These are phyloP conservation scores for Chaetoscypha palmicola DNA, from an alignment of 2,329 filamentous ascomycete species.

Conservation along the genomic window DNA sequence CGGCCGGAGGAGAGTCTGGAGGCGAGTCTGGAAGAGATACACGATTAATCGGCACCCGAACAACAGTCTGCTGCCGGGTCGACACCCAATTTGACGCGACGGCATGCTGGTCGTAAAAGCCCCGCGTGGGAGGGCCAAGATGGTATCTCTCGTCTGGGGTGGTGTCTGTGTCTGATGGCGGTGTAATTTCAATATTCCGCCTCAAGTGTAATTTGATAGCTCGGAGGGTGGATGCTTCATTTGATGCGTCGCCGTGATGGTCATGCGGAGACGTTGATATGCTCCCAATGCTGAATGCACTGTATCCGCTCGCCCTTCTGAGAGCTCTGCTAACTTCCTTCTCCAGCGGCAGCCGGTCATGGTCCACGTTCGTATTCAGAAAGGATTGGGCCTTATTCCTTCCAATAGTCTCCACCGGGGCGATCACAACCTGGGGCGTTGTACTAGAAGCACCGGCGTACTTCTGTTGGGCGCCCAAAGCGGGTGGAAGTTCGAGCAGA, in stretches of 20 bases:
- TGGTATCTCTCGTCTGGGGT: conserved; percentile 4
- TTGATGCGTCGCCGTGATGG: conserved; percentile 6
- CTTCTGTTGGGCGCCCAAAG: background rate
- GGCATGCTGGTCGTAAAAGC: conserved; percentile 23
- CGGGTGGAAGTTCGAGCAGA: no score
- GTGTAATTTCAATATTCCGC: conserved; percentile 10
- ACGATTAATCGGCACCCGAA: conserved; percentile 21
- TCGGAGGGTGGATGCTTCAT: conserved; percentile 8
- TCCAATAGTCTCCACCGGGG: conserved; percentile 6
- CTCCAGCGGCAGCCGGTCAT: conserved; percentile 21
- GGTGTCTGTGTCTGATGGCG: conserved; percentile 8
- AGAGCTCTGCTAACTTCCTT: conserved; percentile 28
- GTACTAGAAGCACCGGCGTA: background rate
- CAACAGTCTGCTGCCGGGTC: conserved; percentile 14
- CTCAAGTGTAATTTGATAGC: conserved; percentile 11
- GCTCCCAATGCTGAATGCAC: conserved; percentile 22
- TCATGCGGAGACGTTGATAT: conserved; percentile 15
- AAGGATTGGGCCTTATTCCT: background rate
- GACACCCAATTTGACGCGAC: conserved; percentile 20
- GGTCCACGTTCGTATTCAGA: conserved; percentile 2
- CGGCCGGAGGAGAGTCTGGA: conserved; percentile 4
- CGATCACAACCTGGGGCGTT: conserved; percentile 12
- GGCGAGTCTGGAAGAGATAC: conserved; percentile 17
- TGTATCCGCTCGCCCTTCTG: conserved; percentile 23
- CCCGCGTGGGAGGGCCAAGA: conserved; percentile 9